phyloP scores from a whole-genome alignment of 1,284 basidiomycete species.

The Ustilago hordei region DNA sequence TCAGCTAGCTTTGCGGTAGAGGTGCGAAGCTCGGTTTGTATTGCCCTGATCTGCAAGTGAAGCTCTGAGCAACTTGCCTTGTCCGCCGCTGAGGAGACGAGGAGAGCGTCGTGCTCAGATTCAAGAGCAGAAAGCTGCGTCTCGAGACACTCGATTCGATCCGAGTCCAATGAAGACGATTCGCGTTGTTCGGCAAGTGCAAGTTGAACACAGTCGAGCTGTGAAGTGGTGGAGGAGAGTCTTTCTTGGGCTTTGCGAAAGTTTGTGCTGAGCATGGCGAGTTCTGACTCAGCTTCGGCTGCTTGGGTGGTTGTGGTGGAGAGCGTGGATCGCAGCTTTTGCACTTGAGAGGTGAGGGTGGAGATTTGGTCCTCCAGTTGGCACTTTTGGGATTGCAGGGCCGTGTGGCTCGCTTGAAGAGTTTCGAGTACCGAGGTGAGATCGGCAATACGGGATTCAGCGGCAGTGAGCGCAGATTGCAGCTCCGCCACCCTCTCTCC shows the following conservation, averaged over 20 bases:
- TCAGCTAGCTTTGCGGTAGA: neutral
- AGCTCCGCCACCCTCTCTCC: neutral
- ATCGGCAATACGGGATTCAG: neutral
- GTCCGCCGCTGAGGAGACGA: neutral
- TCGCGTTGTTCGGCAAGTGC: constrained; percentile 38
- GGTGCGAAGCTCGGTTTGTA: neutral
- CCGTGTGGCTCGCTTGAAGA: neutral
- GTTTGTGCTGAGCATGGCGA: neutral
- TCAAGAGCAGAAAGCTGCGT: constrained; percentile 8
- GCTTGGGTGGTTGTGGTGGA: neutral
- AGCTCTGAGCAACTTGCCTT: neutral
- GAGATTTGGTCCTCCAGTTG: constrained; percentile 6
- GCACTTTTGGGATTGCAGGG: neutral
- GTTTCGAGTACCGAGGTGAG: neutral
- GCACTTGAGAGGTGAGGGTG: neutral
- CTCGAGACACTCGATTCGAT: constrained; percentile 21
- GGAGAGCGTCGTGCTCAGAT: neutral
- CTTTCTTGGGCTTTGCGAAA: constrained; percentile 18
- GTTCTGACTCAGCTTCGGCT: constrained; percentile 8
- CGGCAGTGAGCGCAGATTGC: constrained; percentile 2
- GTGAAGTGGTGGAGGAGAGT: neutral
- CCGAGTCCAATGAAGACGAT: constrained; percentile 9
- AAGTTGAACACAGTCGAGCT: constrained; percentile 10
- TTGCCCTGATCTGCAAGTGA: neutral
- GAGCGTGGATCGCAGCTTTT: neutral